These are phyloP conservation scores for Huntiella moniliformis DNA, from an alignment of 2,329 filamentous ascomycete genomes.

Conservation along the genomic window DNA sequence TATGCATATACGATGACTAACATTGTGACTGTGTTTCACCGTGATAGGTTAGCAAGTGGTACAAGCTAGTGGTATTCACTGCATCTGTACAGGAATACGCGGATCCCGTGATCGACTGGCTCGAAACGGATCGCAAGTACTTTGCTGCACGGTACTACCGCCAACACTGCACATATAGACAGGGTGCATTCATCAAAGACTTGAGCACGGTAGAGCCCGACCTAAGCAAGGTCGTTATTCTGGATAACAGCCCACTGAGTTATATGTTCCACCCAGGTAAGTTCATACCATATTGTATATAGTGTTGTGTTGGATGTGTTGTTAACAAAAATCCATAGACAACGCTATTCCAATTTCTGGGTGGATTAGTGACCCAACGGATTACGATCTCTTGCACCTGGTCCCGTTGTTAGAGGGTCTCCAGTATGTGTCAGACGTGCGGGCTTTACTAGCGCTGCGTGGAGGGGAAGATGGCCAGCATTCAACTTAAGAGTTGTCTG, in stretches of 20 bases:
- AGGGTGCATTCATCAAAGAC: conserved; percentile 96
- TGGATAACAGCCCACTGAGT: conserved; percentile 95
- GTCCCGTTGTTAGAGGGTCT: conserved; percentile 83
- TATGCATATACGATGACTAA: conserved; percentile 13
- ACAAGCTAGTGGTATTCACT: conserved; percentile 90
- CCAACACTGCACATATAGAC: conserved; percentile 89
- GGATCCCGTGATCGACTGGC: conserved; percentile 96
- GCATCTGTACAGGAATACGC: conserved; percentile 97
- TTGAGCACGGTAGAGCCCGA: conserved; percentile 90
- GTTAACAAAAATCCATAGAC: conserved; percentile 34
- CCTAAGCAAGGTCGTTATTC: conserved; percentile 92
- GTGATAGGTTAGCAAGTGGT: conserved; percentile 76
- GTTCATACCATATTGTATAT: conserved; percentile 15
- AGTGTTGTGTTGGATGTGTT: background rate
- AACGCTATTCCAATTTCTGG: conserved; percentile 98
- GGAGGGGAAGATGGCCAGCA: conserved; percentile 62
- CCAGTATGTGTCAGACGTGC: conserved; percentile 91
- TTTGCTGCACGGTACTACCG: conserved; percentile 88
- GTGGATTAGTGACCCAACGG: conserved; percentile 97
- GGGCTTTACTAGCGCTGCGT: conserved; percentile 71
- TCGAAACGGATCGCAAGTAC: conserved; percentile 91
- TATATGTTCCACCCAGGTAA: conserved; percentile 97
- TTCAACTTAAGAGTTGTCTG: conserved; percentile 21
- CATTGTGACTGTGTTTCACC: background rate
- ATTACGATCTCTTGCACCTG: conserved; percentile 83